Evolutionary conservation across 2,329 filamentous ascomycete genomes (phyloP).

Genomic region (Paramyrothecium sp.): DNA sequence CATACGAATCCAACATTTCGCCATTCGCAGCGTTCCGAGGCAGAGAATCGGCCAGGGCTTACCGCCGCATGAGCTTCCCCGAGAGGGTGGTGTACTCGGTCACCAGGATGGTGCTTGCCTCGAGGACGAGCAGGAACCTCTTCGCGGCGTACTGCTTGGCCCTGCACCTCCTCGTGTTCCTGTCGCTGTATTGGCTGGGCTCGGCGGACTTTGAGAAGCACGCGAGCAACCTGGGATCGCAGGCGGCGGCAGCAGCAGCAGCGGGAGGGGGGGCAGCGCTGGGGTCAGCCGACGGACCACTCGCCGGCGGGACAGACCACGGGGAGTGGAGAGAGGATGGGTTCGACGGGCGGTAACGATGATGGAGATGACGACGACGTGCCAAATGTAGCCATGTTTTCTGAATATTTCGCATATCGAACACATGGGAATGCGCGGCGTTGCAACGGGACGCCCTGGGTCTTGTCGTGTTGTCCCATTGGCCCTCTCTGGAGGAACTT

Average conservation of each 20-base stretch:
- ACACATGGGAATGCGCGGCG: neutral
- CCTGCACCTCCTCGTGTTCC: conserved; percentile 83
- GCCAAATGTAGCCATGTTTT: neutral
- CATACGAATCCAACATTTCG: conserved; percentile 93
- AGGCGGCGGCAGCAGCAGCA: conserved; percentile 41
- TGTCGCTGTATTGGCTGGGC: conserved; percentile 82
- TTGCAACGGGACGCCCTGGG: neutral
- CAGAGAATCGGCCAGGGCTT: conserved; percentile 86
- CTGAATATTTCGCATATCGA: neutral
- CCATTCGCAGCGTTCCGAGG: conserved; percentile 95
- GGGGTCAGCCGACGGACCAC: conserved; percentile 26
- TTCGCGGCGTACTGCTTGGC: conserved; percentile 91
- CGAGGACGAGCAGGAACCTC: conserved; percentile 84
- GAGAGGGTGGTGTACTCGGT: conserved; percentile 89
- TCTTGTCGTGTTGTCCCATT: neutral
- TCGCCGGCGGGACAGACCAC: conserved; percentile 30
- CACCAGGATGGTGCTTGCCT: conserved; percentile 87
- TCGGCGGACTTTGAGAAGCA: conserved; percentile 63
- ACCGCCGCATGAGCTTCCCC: conserved; percentile 88
- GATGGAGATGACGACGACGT: neutral
- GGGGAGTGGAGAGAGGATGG: conserved; percentile 66
- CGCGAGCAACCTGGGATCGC: conserved; percentile 53
- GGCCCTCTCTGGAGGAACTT: neutral
- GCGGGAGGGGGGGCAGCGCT: conserved; percentile 34
- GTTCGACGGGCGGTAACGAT: conserved; percentile 41